Evolutionary conservation across 2,329 filamentous ascomycete species (phyloP).

Genomic region (Sclerotinia minor): DNA sequence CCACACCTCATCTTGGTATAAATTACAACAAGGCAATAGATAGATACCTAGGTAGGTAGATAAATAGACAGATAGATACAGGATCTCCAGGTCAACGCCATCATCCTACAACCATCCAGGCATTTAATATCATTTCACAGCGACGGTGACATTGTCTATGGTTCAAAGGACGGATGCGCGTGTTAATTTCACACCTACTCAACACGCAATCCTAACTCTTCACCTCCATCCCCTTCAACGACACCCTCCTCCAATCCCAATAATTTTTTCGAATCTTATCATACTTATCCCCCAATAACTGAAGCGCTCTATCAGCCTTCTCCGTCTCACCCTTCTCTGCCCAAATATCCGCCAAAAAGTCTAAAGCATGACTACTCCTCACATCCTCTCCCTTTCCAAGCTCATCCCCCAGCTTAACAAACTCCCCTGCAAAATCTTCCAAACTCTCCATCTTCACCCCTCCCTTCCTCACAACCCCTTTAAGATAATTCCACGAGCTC

Average conservation of each 20-base stretch:
- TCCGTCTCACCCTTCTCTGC: slow-evolving; percentile 55
- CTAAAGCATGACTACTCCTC: slow-evolving; percentile 65
- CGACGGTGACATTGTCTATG: no score
- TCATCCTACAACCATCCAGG: neutral
- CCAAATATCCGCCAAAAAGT: slow-evolving; percentile 69
- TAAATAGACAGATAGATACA: neutral
- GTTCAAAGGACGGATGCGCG: no score
- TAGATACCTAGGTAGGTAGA: neutral
- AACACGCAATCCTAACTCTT: neutral
- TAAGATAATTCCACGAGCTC: slow-evolving; percentile 89
- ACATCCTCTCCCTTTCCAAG: slow-evolving; percentile 49
- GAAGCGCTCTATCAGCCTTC: slow-evolving; percentile 68
- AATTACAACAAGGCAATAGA: neutral
- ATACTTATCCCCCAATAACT: slow-evolving; percentile 77
- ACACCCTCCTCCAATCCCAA: slow-evolving; percentile 71
- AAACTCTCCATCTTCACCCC: slow-evolving; percentile 51
- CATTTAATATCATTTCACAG: neutral
- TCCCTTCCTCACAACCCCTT: slow-evolving; percentile 70
- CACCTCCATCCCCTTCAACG: slow-evolving; percentile 27
- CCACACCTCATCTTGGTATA: neutral
- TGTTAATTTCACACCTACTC: neutral
- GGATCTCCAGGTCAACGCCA: neutral
- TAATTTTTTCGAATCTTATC: slow-evolving; percentile 90
- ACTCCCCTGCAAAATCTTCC: slow-evolving; percentile 52
- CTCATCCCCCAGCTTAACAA: slow-evolving; percentile 50